Percentiles rank a stretch among this genome's conserved stretches.
Evolutionary conservation across 2,329 filamentous ascomycete genomes (phyloP).

Genomic region (Aspergillus brasiliensis): DNA sequence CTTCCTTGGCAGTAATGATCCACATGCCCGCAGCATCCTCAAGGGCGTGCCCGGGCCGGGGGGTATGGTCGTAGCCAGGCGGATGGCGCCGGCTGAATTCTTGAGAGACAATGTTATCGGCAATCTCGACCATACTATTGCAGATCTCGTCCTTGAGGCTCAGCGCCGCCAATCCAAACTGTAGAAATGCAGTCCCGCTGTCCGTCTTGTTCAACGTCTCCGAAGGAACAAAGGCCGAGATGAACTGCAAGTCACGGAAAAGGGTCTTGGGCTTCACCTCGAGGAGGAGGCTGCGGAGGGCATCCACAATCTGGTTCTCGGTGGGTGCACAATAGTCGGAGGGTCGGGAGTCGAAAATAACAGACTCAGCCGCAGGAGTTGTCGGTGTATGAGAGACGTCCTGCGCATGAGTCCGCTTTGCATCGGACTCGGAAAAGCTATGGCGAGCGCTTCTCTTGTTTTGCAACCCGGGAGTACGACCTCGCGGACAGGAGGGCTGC

Average conservation of each 20-base stretch:
- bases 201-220: conserved; percentile 60
- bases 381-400: conserved; percentile 24
- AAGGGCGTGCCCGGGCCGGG: conserved; percentile 40
- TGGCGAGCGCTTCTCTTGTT: conserved; percentile 27
- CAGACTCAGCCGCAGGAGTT: conserved; percentile 31
- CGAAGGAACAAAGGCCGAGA: conserved; percentile 62
- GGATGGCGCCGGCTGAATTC: conserved; percentile 45
- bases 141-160: conserved; percentile 85
- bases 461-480: conserved; percentile 11
- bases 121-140: conserved; percentile 77
- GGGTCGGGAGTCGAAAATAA: conserved; percentile 34
- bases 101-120: conserved; percentile 67
- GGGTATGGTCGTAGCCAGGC: conserved; percentile 33
- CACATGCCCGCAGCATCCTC: conserved; percentile 86
- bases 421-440: conserved; percentile 36
- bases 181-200: conserved; percentile 79
- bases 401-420: conserved; percentile 16
- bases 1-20: conserved; percentile 91
- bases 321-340: conserved; percentile 58
- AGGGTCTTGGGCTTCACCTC: conserved; percentile 75
- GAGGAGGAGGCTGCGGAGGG: conserved; percentile 68
- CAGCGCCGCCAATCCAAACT: conserved; percentile 85
- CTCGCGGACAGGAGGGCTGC: conserved; percentile 7
- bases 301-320: conserved; percentile 64
- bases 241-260: conserved; percentile 77